A percentile compares a stretch with the other conserved stretches of the same genome.
Evolutionary conservation across 2,329 filamentous ascomycete genomes (phyloP).

Genomic region (Akanthomyces muscarius): DNA sequence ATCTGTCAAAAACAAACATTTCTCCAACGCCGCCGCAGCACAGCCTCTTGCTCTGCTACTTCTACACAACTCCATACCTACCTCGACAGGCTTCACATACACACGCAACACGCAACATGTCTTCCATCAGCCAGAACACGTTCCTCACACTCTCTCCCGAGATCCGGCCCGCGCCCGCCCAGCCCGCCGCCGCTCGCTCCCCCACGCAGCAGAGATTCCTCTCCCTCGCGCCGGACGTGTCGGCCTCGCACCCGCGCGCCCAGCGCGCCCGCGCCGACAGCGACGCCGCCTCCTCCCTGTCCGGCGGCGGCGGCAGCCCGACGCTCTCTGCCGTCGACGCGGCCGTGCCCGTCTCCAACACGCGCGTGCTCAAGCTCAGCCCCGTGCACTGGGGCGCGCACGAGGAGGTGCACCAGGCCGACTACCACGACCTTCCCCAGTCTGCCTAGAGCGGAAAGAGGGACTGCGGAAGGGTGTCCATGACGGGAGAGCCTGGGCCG

Average conservation of each 20-base stretch:
- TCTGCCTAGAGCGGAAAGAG: neutral
- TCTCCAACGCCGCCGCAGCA: too few relatives aligned
- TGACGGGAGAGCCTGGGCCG: neutral
- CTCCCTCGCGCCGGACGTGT: constrained; percentile 55
- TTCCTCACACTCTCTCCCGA: constrained; percentile 13
- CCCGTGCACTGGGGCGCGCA: constrained; percentile 63
- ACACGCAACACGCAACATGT: neutral
- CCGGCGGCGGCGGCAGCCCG: constrained; percentile 21
- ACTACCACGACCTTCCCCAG: constrained; percentile 45
- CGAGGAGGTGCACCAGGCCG: constrained; percentile 51
- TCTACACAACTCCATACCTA: neutral
- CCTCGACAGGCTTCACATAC: neutral
- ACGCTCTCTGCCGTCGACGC: constrained; percentile 39
- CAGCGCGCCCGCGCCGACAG: constrained; percentile 28
- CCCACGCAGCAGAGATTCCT: constrained; percentile 39
- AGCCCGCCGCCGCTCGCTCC: neutral
- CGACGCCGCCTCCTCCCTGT: constrained; percentile 20
- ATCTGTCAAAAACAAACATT: too few relatives aligned
- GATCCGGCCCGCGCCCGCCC: constrained; percentile 1
- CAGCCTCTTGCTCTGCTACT: too few relatives aligned
- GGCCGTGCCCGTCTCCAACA: constrained; percentile 36
- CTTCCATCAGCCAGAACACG: constrained; percentile 12
- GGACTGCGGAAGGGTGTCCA: too few relatives aligned
- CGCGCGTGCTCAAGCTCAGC: constrained; percentile 57
- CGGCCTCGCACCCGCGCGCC: constrained; percentile 50